Conservation (phyloP, 441 rosid genomes). For the Eruca vesicaria region DNA sequence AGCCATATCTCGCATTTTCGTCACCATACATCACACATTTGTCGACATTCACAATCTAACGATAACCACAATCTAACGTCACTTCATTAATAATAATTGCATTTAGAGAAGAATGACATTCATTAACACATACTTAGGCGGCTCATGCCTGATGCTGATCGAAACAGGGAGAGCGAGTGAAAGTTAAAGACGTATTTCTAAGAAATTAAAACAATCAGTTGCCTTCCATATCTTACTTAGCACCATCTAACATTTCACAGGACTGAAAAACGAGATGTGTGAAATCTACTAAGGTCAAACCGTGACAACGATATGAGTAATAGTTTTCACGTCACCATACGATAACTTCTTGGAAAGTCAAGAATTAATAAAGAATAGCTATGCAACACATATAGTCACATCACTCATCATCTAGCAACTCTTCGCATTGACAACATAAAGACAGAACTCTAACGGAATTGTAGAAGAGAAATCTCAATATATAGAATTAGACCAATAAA, state of each 20-base stretch:
- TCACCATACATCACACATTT: constrained; percentile 14
- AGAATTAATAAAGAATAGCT: neutral
- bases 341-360: neutral
- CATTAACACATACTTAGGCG: constrained; percentile 16
- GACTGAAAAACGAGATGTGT: neutral
- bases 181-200: neutral
- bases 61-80: neutral
- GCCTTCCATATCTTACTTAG: constrained; percentile 7
- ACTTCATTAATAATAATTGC: neutral
- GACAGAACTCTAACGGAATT: neutral
- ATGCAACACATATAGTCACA: constrained; percentile 14
- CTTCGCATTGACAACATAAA: constrained; percentile 7
- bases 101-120: neutral
- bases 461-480: constrained; percentile 5
- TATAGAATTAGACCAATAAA: neutral
- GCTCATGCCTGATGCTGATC: constrained; percentile 9
- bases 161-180: neutral
- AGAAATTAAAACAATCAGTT: neutral
- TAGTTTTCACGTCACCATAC: constrained; percentile 1
- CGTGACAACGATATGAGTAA: neutral
- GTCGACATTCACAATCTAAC: neutral
- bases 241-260: constrained; percentile 17
- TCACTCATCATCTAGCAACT: constrained; percentile 6
- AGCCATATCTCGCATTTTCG: constrained; percentile 1
- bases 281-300: neutral